Evolutionary conservation across 2,329 filamentous ascomycete species (phyloP).

Genomic region (Nothophoma quercina): DNA sequence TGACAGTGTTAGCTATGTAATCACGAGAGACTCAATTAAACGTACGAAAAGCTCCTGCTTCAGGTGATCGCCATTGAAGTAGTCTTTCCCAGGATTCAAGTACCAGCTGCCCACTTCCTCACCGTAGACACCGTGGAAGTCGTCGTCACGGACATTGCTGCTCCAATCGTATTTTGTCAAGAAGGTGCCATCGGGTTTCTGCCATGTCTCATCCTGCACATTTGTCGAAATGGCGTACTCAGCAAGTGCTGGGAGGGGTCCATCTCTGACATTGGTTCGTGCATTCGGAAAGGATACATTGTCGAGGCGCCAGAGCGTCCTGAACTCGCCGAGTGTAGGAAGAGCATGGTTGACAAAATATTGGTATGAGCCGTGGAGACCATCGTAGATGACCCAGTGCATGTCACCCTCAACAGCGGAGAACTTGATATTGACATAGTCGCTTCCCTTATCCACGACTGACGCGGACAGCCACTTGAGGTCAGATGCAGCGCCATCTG

Average conservation of each 20-base stretch:
- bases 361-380: slow-evolving; percentile 62
- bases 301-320: slow-evolving; percentile 60
- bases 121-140: slow-evolving; percentile 62
- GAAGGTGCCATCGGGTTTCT: slow-evolving; percentile 56
- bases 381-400: slow-evolving; percentile 61
- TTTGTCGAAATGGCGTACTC: slow-evolving; percentile 57
- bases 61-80: slow-evolving; percentile 61
- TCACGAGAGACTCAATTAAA: not conserved
- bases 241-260: slow-evolving; percentile 53
- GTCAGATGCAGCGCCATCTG: slow-evolving; percentile 58
- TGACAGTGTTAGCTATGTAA: slow-evolving; percentile 18
- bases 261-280: slow-evolving; percentile 56
- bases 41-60: slow-evolving; percentile 61
- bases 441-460: slow-evolving; percentile 50
- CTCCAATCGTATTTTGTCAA: slow-evolving; percentile 63
- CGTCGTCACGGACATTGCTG: slow-evolving; percentile 49
- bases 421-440: slow-evolving; percentile 60
- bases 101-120: slow-evolving; percentile 61
- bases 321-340: slow-evolving; percentile 59
- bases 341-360: slow-evolving; percentile 62
- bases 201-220: slow-evolving; percentile 64
- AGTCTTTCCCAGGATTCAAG: slow-evolving; percentile 59
- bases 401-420: slow-evolving; percentile 58
- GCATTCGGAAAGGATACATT: slow-evolving; percentile 59
- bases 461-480: slow-evolving; percentile 58